Percentiles rank a stretch among this genome's conserved stretches.
These are phyloP conservation scores for Tripterygium wilfordii DNA, from an alignment of 177 flowering plant species.

Conservation along the genomic window DNA sequence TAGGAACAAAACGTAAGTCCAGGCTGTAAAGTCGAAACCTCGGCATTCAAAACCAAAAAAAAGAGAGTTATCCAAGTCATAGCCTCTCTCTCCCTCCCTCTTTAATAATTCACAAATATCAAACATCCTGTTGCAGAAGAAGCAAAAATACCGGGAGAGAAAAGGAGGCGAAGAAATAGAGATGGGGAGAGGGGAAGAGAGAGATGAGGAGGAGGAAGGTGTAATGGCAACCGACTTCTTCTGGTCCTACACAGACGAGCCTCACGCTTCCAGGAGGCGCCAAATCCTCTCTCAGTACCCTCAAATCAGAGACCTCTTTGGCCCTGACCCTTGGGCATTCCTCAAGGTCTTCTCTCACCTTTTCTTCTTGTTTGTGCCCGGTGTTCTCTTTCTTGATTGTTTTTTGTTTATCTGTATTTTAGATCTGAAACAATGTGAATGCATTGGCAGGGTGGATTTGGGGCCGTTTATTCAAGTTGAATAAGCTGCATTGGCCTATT, in stretches of 20 bases:
- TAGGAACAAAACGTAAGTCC: too few relatives aligned
- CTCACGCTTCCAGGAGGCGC: conserved; percentile 80
- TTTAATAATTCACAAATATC: too few relatives aligned
- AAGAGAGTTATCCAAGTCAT: too few relatives aligned
- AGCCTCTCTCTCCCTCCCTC: too few relatives aligned
- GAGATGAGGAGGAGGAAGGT: conserved; percentile 26
- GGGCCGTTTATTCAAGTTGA: too few relatives aligned
- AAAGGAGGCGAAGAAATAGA: not conserved
- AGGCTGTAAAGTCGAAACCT: too few relatives aligned
- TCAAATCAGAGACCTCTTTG: conserved; percentile 80
- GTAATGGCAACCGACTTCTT: conserved; percentile 84
- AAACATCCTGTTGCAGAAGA: too few relatives aligned
- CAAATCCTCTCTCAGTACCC: conserved; percentile 90
- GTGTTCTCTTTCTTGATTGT: not conserved
- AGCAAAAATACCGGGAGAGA: too few relatives aligned
- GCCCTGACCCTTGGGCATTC: conserved; percentile 85
- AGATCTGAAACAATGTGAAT: conserved; percentile 6
- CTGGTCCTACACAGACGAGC: conserved; percentile 97
- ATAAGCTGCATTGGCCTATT: too few relatives aligned
- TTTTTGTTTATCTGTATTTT: not conserved
- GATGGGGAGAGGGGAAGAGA: conserved; percentile 14
- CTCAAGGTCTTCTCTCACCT: conserved; percentile 42
- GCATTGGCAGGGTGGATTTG: not conserved
- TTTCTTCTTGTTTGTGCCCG: not conserved
- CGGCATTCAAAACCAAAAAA: too few relatives aligned